Evolutionary conservation across 768 basidiomycete species (phyloP), one percentile per base, ranked within the genome.

Genomic region (Atractiella rhizophila): DNA sequence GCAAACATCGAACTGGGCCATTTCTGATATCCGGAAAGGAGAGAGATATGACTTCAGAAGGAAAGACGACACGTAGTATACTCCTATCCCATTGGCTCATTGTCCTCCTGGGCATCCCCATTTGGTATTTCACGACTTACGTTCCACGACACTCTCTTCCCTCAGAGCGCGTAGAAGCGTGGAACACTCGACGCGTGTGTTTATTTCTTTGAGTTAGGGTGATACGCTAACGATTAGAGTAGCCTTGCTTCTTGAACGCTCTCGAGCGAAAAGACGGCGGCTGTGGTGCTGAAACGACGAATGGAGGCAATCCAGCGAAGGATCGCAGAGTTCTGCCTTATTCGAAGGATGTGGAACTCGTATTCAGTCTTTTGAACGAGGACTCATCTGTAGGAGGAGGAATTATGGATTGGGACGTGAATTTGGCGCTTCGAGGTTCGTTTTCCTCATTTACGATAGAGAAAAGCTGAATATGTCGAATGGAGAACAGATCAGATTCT

Each of bases 101-200:
- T 21, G 66, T 91, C 27, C 48, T 88, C 26, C 60, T 81, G 6
- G 75, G 74, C 1, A 44, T 86, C 16, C 91, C 91, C 3, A 66
- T 81, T 36, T 98, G 91, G 91, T 94, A 83, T 82, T 66, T 64
- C 37, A 74, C 77, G 21, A 96, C 91, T 4, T 78, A 77, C 48
- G 88, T 96, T 23, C 68, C 85, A 53, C 70, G 86, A 21, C 64
- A 77, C 13, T 62, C 74, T 0, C 62, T 91, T 11, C 81, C 86
- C 1, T 61, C 65, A 7, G 57, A 60, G 31, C 66, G 69, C 18
- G 72, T 85, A 26, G 56, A 57, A 31, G 56, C 59, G 35, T 63
- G 61, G 44, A 32, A 54, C 43, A 57, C 55, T 41, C 33, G 54
- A 46, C 25, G 27, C 28, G 25, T n/a, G 28, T 15, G 46, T 18